Evolutionary conservation across 2,329 filamentous ascomycete genomes (phyloP).

Genomic region (Curvularia verruculosa): DNA sequence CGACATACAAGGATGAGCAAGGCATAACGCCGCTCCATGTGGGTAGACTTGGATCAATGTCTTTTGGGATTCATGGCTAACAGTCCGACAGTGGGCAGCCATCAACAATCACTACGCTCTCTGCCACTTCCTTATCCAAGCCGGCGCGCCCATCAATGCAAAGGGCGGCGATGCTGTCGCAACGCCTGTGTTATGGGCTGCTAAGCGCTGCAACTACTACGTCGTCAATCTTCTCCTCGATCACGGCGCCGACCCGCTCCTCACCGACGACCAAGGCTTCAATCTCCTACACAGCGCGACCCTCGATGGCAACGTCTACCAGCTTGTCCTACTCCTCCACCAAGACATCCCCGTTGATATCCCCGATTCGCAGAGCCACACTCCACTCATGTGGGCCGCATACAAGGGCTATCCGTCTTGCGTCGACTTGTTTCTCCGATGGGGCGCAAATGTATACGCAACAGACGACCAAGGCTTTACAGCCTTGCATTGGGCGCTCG

Average conservation of each 20-base stretch:
- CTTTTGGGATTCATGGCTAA: constrained; percentile 16
- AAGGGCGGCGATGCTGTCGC: constrained; percentile 95
- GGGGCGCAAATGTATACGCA: constrained; percentile 92
- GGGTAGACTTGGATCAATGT: constrained; percentile 35
- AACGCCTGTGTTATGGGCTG: constrained; percentile 95
- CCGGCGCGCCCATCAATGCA: constrained; percentile 87
- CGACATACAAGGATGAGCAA: constrained; percentile 84
- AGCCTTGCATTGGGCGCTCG: constrained; percentile 92
- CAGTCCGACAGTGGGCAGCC: constrained; percentile 78
- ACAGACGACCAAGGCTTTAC: constrained; percentile 93
- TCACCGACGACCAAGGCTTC: constrained; percentile 94
- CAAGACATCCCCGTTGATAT: constrained; percentile 95
- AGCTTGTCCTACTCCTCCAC: constrained; percentile 87
- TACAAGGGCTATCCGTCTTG: constrained; percentile 96
- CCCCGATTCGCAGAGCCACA: constrained; percentile 87
- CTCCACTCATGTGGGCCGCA: constrained; percentile 96
- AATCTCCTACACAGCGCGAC: constrained; percentile 97
- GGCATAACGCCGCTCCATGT: constrained; percentile 96
- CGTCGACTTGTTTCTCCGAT: constrained; percentile 89
- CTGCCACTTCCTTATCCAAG: constrained; percentile 90
- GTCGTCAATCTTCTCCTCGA: constrained; percentile 90
- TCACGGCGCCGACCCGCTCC: constrained; percentile 87
- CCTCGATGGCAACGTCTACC: constrained; percentile 92
- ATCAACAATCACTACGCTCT: constrained; percentile 99
- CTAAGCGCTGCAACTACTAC: constrained; percentile 95